Base-by-base conservation (phyloP, 2,329 filamentous ascomycete species). In the Penicillium sp. region DNA sequence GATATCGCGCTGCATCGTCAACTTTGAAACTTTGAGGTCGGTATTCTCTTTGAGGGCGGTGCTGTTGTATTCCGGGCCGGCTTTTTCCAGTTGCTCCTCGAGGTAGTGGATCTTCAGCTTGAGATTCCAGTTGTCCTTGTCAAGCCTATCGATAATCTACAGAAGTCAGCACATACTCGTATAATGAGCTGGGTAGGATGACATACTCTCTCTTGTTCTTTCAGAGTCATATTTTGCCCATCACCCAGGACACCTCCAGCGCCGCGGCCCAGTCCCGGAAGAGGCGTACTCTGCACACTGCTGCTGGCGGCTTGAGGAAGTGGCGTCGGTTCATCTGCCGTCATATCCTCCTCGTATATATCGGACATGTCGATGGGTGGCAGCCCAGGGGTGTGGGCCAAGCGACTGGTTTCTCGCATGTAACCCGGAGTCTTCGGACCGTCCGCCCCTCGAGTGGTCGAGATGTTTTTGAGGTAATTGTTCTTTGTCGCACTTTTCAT, bases 91-190 rank as follows among this genome's bases (percentile, higher is more conserved):
- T 14, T 90, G 90, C 65, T 97, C 91, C 72, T 99, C 92, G 53
- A 99, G 82, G 72, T 96, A 99, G 73, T 97, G 92, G 51, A 97
- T 96, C 74, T 96, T 97, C 65, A 97, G 83, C 75, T 97, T 97
- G 51, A 99, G 81, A 23, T 91, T 91, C 70, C 97, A 99, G 70
- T 99, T 99, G 70, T 97, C 94, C 78, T 99, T 99, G 70, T 97
- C 92, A 66, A 99, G 93, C 69, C 90, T 90, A 76, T 97, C 90
- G 65, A 99, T 93, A 63, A 85, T 85, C 81, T 85, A 58, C 20
- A 20, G 6, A 50, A 45, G 55, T 68, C 47, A 68, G 61, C 11
- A 20, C 42, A 51, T 42, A 26, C 2, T 1, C 14, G 5, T 26
- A 35, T 18, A 6, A 6, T 22, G 37, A 14, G 7, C 2, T 11